A percentile compares a stretch with the other conserved stretches of the same genome.
phyloP scores from a whole-genome alignment of 495 filamentous ascomycete species.

The Talaromyces adpressus region DNA sequence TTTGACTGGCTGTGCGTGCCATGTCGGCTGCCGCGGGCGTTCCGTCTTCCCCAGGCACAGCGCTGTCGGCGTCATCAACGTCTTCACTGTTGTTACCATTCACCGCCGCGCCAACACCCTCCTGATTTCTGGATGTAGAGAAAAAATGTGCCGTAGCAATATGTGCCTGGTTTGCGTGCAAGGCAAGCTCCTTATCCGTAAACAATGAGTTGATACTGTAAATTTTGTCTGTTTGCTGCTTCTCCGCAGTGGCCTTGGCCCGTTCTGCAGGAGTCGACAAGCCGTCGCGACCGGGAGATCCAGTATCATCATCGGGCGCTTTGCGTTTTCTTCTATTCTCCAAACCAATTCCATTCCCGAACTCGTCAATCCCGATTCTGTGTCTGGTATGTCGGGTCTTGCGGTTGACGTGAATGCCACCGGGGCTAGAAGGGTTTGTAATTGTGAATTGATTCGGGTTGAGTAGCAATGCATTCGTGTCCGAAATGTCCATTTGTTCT shows the following conservation, averaged over 20 bases:
- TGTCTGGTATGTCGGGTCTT: slow-evolving; percentile 79
- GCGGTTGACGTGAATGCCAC: slow-evolving; percentile 70
- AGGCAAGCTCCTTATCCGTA: slow-evolving; percentile 82
- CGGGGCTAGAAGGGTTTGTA: slow-evolving; percentile 70
- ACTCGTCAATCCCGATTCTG: slow-evolving; percentile 72
- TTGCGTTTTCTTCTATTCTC: slow-evolving; percentile 77
- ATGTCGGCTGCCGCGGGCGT: slow-evolving; percentile 53
- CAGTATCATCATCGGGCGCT: slow-evolving; percentile 60
- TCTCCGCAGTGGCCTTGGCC: slow-evolving; percentile 28
- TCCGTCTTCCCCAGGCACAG: slow-evolving; percentile 47
- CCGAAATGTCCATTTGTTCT: slow-evolving; percentile 79
- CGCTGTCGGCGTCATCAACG: slow-evolving; percentile 36
- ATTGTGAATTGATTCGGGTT: slow-evolving; percentile 92
- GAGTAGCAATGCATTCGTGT: slow-evolving; percentile 78
- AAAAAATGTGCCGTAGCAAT: slow-evolving; percentile 55
- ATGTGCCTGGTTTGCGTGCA: slow-evolving; percentile 66
- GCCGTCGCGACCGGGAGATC: slow-evolving; percentile 58
- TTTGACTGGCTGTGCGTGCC: slow-evolving; percentile 62
- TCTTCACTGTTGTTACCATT: slow-evolving; percentile 40
- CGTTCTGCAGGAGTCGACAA: slow-evolving; percentile 43
- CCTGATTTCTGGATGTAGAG: slow-evolving; percentile 43
- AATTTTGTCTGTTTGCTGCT: slow-evolving; percentile 39
- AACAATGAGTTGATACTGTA: slow-evolving; percentile 88
- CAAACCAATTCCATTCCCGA: slow-evolving; percentile 53
- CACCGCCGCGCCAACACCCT: slow-evolving; percentile 30